Evolutionary conservation across 768 basidiomycete species (phyloP), one percentile per base, ranked within the genome.

Genomic region (Strobilomyces confusus): DNA sequence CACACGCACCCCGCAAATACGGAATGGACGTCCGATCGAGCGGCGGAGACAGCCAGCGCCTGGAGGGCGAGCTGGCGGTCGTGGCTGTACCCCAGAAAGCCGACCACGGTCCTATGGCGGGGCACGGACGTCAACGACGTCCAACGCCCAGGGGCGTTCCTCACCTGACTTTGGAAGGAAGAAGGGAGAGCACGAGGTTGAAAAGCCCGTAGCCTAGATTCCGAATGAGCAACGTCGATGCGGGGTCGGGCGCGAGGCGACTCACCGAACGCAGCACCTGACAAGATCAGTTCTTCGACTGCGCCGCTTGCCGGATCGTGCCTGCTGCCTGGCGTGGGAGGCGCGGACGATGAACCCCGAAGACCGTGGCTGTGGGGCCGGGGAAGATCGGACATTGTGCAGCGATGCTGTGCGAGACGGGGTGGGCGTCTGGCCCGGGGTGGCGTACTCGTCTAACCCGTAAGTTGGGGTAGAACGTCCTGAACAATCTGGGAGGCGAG

Each of bases 221-320:
- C 19, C 44, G 19, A 55, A 56, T 12, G 44, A 47, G 25, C 3
- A 19, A 43, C 14, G n/a, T 34, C 1, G 19, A 40, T 17, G n/a
- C n/a, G 12, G 14, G 4, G 32, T 11, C 17, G 4, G 11, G 12
- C 3, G 14, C 22, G n/a, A n/a, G 8, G 20, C 69, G 59, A 44
- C 75, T 47, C 52, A 85, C 84, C 89, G 61, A 90, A 92, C 0
- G 90, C 89, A 9, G 86, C 81, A 3, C 89, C 90, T 3, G 85
- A 80, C 30, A 89, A 66, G 51, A 92, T 80, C 6, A 90, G 62
- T 49, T 90, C 87, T 63, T 91, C 89, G 2, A 89, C 70, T 0
- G 80, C 78, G 0, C 83, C 85, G 40, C 83, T 79, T 0, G 73
- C 49, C 1, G 72, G 48, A 44, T 63, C 48, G n/a, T 22, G 30